Base-by-base conservation (phyloP, 2,329 filamentous ascomycete genomes). In the Salinomyces thailandicus region DNA sequence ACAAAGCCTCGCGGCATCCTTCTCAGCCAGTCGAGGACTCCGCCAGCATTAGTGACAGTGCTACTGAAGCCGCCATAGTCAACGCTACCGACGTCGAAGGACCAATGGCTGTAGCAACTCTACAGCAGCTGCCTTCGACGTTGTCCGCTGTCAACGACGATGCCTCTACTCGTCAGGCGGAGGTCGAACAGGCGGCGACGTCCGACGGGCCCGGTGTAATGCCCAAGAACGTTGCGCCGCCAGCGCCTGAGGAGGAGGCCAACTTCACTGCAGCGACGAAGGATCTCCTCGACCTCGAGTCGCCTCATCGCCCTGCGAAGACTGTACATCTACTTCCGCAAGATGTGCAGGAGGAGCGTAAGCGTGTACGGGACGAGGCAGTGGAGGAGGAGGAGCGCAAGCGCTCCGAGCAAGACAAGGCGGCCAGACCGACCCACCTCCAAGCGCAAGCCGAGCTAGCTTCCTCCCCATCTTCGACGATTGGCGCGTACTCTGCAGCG, bases 401-500 rank as follows among this genome's bases (percentile, higher is more conserved):
- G 36, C 55, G 58, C 42, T 56, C 49, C 35, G 66, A 50, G 52
- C 62, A 59, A 31, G 61, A 60, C 55, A 46, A 48, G 48, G 58
- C 36, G 40, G 60, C 27, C 31, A 53, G 33, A 62, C 62, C 42
- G 18, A 38, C 44, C 1, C 45, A 43, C 19, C 37, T 43, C 22
- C 46, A 44, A 55, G 63, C 38, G 39, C 54, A 43, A 16, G 31
- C 34, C 14, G 54, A 58, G 31, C 33, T 46, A 7, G 57, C 60
- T 5, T 69, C 67, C 8, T 70, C 65, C 9, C 73, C 73, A 16
- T 72, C 67, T 6, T 89, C 84, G 5, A 86, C 81, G 1, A 63
- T 74, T 37, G 76, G 69, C 19, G 72, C 78, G 2, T 78, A 79
- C 49, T 86, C 81, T 29, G 77, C 77, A 37, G 76, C 79, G 15